These are phyloP conservation scores for Petunia hybrid DNA, from an alignment of 305 asterid genomes.

Conservation along the genomic window DNA sequence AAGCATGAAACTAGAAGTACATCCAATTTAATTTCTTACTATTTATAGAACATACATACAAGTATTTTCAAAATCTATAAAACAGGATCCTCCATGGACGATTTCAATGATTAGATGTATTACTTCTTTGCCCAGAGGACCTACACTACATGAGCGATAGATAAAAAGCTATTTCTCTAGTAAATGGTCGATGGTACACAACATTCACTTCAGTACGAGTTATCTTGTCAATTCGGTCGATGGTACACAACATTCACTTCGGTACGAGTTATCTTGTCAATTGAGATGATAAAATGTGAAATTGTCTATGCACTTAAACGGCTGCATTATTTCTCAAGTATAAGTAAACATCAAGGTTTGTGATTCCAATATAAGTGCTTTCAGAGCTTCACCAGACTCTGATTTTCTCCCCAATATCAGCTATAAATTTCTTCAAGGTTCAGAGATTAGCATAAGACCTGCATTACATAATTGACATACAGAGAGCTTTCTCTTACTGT, in stretches of 20 bases:
- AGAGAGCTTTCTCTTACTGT: slow-evolving; percentile 21
- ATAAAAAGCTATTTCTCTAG: no score
- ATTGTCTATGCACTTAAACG: slow-evolving; percentile 7
- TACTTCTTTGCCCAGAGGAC: neutral
- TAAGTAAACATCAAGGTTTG: neutral
- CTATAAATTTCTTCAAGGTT: slow-evolving; percentile 7
- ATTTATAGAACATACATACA: neutral
- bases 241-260: neutral
- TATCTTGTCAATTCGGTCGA: slow-evolving; percentile 19
- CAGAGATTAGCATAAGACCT: neutral
- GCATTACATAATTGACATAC: slow-evolving; percentile 24
- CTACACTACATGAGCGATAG: no score
- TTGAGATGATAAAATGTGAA: neutral
- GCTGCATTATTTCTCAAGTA: neutral
- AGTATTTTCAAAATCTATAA: neutral
- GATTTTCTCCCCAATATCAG: neutral
- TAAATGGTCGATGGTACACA: neutral
- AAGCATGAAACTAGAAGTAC: neutral
- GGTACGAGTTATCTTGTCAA: slow-evolving; percentile 11
- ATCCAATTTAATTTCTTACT: neutral
- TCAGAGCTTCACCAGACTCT: neutral
- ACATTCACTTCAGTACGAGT: neutral
- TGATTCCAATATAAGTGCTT: slow-evolving; percentile 19
- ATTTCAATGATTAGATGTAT: neutral
- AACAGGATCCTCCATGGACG: slow-evolving; percentile 17